Evolutionary conservation across 225 moss, liverwort and hornwort genomes (phyloP), one percentile per base, ranked within the genome.

Genomic region (Ulota crispa): DNA sequence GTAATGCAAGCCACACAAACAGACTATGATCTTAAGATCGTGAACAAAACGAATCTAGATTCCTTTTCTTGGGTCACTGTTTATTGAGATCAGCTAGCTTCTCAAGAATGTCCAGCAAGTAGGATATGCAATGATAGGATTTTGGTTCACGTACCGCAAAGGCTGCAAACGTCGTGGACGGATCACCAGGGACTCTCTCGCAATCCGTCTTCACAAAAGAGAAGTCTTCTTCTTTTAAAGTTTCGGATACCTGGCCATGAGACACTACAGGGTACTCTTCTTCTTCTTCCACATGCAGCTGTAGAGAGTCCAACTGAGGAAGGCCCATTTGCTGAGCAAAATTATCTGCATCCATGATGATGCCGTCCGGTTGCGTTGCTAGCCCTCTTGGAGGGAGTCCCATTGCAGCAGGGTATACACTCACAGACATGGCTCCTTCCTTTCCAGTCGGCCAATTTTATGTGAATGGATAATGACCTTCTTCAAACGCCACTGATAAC

Each of bases 151-250:
- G 26, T 55, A 87, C 80, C 64, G 78, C 90, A 28, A 92, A 93
- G 11, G 89, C 92, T 45, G 85, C 82, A 70, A 87, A 89, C 21
- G 87, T 79, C 45, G 87, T 85, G 41, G 87, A 70, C 18, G 70
- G 81, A 76, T 88, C 89, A 6, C 84, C 86, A 5, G 83, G 80
- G 2, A 82, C 75, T 66, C 89, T 85, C 50, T 79, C 61, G 50
- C 92, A 91, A 32, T 87, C 57, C 18, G 18, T 53, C 76, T 87
- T 84, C 32, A 34, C 77, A 41, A 81, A 64, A 20, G 67, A 10
- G 54, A 77, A 83, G 50, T 83, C 83, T 77, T 87, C 83, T 32
- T 76, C 70, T 65, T 87, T 87, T 56, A 80, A 68, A 30, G 71
- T 16, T 60, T 81, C 73, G 67, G 81, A 60, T 60, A 72, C 72